Evolutionary conservation across 306 rosid species (phyloP).

Genomic region (cucumber (Cucumis sativus)): Cucumber_9930_V3 NC_026655.2:5748501-5749000

Average conservation of each 20-base stretch:
- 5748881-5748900: conserved; percentile 95
- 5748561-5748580: conserved; percentile 99
- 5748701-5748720: conserved; percentile 4
- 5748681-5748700: not conserved
- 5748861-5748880: conserved; percentile 99
- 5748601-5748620: not conserved
- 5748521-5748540: conserved; percentile 98
- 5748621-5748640: not conserved
- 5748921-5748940: conserved; percentile 10
- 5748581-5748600: conserved; percentile 87
- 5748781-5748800: conserved; percentile 98
- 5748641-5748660: not conserved
- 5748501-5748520: conserved; percentile 19
- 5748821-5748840: conserved; percentile 92
- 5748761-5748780: conserved; percentile 92
- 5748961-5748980: not conserved
- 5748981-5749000: not conserved
- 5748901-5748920: conserved; percentile 74
- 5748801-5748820: conserved; percentile 99
- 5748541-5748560: conserved; percentile 98
- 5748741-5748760: conserved; percentile 9
- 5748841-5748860: conserved; percentile 93
- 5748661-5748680: not conserved
- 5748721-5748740: conserved; percentile 12
- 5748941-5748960: conserved; percentile 4